A percentile compares a stretch with the other conserved stretches of the same genome.
phyloP scores from a whole-genome alignment of 148 eudicot genomes.

The Agrostemma githago region DNA sequence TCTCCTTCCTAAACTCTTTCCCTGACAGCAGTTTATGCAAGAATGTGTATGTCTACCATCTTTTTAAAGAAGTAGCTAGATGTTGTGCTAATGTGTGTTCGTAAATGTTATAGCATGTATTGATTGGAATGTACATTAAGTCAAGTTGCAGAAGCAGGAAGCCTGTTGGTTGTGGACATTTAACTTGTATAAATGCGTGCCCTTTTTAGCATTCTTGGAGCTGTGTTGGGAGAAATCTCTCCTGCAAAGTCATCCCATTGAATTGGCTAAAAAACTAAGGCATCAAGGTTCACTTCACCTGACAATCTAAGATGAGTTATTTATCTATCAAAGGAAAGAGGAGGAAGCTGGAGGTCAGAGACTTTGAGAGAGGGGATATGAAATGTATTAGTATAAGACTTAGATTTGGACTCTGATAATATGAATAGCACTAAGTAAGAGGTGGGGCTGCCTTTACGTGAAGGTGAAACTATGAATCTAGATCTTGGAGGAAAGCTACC shows the following conservation, averaged over 20 bases:
- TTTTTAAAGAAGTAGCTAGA: not conserved
- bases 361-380: not conserved
- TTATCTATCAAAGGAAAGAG: not conserved
- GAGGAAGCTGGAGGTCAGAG: not conserved
- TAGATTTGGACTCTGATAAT: not conserved
- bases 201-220: not conserved
- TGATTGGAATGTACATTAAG: not conserved
- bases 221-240: not conserved
- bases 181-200: not conserved
- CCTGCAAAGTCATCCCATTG: not conserved
- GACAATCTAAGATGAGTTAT: not conserved
- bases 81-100: too few species aligned
- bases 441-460: not conserved
- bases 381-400: not conserved
- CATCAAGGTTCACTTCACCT: not conserved
- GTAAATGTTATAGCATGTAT: not conserved
- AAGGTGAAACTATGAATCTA: not conserved
- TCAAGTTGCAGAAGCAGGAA: conserved; percentile 1
- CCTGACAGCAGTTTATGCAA: not conserved
- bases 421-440: not conserved
- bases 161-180: not conserved
- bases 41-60: too few species aligned
- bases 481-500: not conserved
- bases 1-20: not conserved
- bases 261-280: not conserved